phyloP scores from a whole-genome alignment of 345 rosid species.

The Corchorus olitorius region DNA sequence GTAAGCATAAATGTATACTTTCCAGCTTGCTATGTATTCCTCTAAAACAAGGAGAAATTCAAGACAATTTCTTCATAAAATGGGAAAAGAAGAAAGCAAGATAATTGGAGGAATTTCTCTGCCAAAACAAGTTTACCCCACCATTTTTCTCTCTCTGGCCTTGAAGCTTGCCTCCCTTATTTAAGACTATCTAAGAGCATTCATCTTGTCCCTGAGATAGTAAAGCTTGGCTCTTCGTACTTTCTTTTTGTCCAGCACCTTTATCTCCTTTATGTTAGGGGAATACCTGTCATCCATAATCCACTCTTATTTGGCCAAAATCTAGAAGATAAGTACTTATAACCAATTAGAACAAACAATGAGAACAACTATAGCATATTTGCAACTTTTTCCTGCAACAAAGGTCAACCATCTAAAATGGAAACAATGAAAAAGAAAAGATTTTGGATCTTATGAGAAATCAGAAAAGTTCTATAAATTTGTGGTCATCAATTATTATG shows the following conservation, averaged over 20 bases:
- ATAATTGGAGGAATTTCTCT: slow-evolving; percentile 4
- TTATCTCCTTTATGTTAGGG: slow-evolving; percentile 91
- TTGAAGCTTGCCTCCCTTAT: slow-evolving; percentile 36
- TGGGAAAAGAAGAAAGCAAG: neutral
- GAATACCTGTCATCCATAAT: slow-evolving; percentile 68
- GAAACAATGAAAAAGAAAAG: neutral
- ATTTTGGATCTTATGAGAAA: neutral
- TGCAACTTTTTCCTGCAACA: neutral
- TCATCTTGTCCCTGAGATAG: slow-evolving; percentile 90
- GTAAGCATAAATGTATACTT: neutral
- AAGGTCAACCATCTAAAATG: neutral
- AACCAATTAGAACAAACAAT: neutral
- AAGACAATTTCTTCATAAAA: no score
- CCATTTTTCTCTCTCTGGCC: slow-evolving; percentile 10
- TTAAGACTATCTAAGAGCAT: slow-evolving; percentile 82
- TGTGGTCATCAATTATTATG: neutral
- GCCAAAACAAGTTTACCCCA: neutral
- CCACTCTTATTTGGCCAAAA: slow-evolving; percentile 19
- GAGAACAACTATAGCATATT: neutral
- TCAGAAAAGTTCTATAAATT: neutral
- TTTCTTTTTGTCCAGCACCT: slow-evolving; percentile 92
- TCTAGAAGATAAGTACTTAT: neutral
- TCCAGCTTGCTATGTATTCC: neutral
- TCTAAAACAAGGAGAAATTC: neutral
- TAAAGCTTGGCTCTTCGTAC: slow-evolving; percentile 97